These are phyloP conservation scores for Pyrenophora teres DNA, from an alignment of 2,329 filamentous ascomycete genomes.

Conservation along the genomic window DNA sequence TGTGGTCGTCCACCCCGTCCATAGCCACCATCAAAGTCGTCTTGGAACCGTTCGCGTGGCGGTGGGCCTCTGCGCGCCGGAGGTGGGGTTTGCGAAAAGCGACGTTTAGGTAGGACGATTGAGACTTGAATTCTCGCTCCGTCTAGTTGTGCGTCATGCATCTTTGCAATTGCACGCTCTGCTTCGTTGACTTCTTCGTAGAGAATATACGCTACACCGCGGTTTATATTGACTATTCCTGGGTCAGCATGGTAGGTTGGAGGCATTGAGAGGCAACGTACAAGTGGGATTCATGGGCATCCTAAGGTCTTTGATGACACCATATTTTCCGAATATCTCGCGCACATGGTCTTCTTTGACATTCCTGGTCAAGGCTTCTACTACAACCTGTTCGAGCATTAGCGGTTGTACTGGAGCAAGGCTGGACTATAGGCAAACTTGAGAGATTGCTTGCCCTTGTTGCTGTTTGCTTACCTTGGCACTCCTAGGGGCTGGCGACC, in stretches of 20 bases:
- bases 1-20: slow-evolving; percentile 10
- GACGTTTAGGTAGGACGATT: slow-evolving; percentile 81
- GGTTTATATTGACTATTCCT: slow-evolving; percentile 76
- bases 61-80: slow-evolving; percentile 63
- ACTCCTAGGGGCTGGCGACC: slow-evolving; percentile 43
- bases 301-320: slow-evolving; percentile 82
- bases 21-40: slow-evolving; percentile 26
- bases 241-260: slow-evolving; percentile 7
- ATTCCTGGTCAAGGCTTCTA: slow-evolving; percentile 95
- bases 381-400: slow-evolving; percentile 70
- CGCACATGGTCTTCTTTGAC: slow-evolving; percentile 84
- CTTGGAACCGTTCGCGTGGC: slow-evolving; percentile 33
- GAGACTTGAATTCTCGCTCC: slow-evolving; percentile 82
- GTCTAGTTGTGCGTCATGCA: slow-evolving; percentile 97
- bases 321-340: slow-evolving; percentile 92
- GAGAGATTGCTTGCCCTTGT: not conserved
- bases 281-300: slow-evolving; percentile 87
- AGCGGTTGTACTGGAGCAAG: slow-evolving; percentile 1
- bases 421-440: slow-evolving; percentile 3
- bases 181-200: slow-evolving; percentile 78
- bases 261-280: slow-evolving; percentile 52
- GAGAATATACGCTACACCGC: slow-evolving; percentile 91
- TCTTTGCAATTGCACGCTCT: slow-evolving; percentile 87
- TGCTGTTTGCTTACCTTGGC: slow-evolving; percentile 40
- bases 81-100: slow-evolving; percentile 80